Conservation (phyloP, 352 stramenopile species). For the Pythium scleroteichum region DNA sequence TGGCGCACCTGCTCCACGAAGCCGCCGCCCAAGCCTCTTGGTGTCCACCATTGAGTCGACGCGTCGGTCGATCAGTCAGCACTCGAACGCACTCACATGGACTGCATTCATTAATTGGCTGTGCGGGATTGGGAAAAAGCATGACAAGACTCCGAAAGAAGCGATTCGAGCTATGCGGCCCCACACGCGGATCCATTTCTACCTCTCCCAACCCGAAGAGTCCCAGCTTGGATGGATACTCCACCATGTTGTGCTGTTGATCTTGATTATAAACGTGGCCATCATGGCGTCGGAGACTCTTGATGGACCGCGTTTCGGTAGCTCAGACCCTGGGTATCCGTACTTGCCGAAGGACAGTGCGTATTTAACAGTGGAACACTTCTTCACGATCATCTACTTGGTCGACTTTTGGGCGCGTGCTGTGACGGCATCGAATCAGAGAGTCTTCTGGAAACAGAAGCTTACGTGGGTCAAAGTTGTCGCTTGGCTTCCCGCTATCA, state of each 20-base stretch:
- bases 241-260: constrained; percentile 36
- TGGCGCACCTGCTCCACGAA: neutral
- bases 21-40: constrained; percentile 7
- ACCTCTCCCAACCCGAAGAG: constrained; percentile 43
- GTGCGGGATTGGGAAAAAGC: constrained; percentile 5
- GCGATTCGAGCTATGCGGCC: constrained; percentile 35
- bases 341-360: constrained; percentile 36
- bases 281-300: constrained; percentile 48
- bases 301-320: constrained; percentile 51
- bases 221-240: constrained; percentile 41
- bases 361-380: constrained; percentile 31
- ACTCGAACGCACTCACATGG: neutral
- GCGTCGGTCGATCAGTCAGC: neutral
- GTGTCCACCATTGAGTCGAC: constrained; percentile 5
- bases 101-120: neutral
- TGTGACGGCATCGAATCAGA: constrained; percentile 26
- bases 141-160: constrained; percentile 20
- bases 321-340: constrained; percentile 41
- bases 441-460: constrained; percentile 35
- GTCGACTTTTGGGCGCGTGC: constrained; percentile 45
- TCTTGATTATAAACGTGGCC: constrained; percentile 41
- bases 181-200: constrained; percentile 36
- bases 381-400: constrained; percentile 47
- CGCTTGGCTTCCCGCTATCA: constrained; percentile 31
- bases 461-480: constrained; percentile 38